Evolutionary conservation across 2,329 filamentous ascomycete species (phyloP), one percentile per base, ranked within the genome.

Genomic region (Alternaria brassicicola): DNA sequence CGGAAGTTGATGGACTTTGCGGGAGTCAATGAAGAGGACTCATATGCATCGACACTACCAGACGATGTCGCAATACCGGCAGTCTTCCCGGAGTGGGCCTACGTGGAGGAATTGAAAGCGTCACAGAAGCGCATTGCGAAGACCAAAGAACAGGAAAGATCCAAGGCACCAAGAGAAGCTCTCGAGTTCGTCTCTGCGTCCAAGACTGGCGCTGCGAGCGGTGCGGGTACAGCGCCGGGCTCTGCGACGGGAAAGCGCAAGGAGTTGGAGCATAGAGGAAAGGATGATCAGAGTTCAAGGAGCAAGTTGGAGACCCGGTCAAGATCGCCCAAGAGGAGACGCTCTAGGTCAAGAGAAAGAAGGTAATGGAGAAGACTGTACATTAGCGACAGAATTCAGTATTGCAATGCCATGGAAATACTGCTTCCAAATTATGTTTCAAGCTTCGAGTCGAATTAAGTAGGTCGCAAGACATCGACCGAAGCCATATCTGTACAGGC

Each of bases 1-100:
- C 86, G 89, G 62, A 92, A 91, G 77, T 81, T 94, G 54, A 83
- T 92, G 79, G 83, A 81, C 23, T 93, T 92, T 78, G 88, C 88
- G 13, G 84, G 82, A 3, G 81, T 87, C 21, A 79, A 78, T 33
- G 78, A 80, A 33, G 78, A 81, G 48, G 84, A 82, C 23, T 88
- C 91, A 76, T 93, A 93, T 74, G 81, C 81, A 30, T 91, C 88
- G 6, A 88, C 88, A 2, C 65, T 83, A 23, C 64, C 76, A 15
- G 64, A 72, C 8, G 72, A 74, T 9, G 54, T 80, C 7, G 79
- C 72, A 4, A 75, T 82, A n/a, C 74, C 77, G 4, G 64, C 68
- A 3, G 61, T 52, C 7, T 83, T 79, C 70, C 77, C 78, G 9
- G 67, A 76, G 15, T 80, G 77, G 69, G 78, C 78, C 36, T 81